These are phyloP conservation scores for Triticum timopheevii DNA, from an alignment of 176 grass and related monocot genomes.

Conservation along the genomic window DNA sequence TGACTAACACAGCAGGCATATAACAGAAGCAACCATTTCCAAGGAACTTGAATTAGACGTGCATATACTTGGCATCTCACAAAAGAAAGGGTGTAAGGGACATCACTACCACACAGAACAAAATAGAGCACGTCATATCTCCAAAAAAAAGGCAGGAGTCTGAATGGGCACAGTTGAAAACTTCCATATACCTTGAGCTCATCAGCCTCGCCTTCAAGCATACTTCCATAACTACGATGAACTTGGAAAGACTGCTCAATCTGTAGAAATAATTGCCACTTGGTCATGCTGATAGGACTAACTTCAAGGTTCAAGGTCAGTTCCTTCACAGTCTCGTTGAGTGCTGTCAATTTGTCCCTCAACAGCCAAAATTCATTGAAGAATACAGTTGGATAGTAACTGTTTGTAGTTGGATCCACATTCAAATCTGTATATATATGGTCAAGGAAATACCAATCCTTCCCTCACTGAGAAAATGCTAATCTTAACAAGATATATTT, in stretches of 20 bases:
- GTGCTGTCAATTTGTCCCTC: conserved; percentile 83
- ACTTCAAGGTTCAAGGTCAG: conserved; percentile 79
- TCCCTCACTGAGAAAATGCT: background rate
- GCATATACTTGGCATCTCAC: background rate
- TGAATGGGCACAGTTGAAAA: background rate
- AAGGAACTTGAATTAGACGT: conserved; percentile 18
- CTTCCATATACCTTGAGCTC: conserved; percentile 80
- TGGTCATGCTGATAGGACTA: conserved; percentile 93
- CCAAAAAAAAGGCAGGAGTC: background rate
- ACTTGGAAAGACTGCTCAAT: conserved; percentile 98
- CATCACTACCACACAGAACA: background rate
- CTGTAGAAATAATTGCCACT: conserved; percentile 96
- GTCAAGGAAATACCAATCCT: conserved; percentile 64
- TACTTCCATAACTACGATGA: conserved; percentile 95
- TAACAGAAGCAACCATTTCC: conserved; percentile 5
- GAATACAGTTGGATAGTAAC: conserved; percentile 87
- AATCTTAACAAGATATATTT: conserved; percentile 1
- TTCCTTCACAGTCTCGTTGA: conserved; percentile 79
- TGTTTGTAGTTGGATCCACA: conserved; percentile 53
- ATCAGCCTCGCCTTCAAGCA: conserved; percentile 99
- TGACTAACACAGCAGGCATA: background rate
- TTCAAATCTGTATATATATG: conserved; percentile 71
- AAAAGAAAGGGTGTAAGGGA: background rate
- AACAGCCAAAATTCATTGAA: conserved; percentile 99
- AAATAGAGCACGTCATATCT: background rate